A percentile compares a stretch with the other conserved stretches of the same genome.
phyloP scores from a whole-genome alignment of 495 filamentous ascomycete species.

The Hyaloscypha bicolor region DNA sequence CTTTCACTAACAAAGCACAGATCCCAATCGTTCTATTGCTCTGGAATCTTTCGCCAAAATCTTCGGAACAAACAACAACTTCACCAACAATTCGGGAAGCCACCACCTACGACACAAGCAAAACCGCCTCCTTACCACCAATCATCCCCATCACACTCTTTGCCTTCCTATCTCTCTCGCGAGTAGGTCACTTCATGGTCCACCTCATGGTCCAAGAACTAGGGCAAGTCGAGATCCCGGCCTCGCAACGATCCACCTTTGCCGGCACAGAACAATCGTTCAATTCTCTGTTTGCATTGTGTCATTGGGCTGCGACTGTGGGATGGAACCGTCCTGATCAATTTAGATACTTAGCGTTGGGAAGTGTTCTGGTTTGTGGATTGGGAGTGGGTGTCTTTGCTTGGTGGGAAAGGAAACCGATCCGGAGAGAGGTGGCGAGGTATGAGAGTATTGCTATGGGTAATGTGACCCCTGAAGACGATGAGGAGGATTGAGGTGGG shows the following conservation, averaged over 20 bases:
- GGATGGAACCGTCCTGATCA: slow-evolving; percentile 42
- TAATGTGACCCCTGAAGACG: slow-evolving; percentile 19
- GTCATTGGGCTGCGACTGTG: slow-evolving; percentile 41
- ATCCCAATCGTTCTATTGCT: slow-evolving; percentile 41
- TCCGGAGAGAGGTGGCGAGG: background rate
- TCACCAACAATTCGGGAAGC: background rate
- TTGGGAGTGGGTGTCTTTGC: slow-evolving; percentile 39
- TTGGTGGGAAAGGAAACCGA: slow-evolving; percentile 34
- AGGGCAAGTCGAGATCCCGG: slow-evolving; percentile 42
- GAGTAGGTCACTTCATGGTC: slow-evolving; percentile 43
- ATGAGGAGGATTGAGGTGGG: slow-evolving; percentile 19
- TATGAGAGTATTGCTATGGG: slow-evolving; percentile 32
- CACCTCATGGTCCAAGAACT: slow-evolving; percentile 46
- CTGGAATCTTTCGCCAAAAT: slow-evolving; percentile 37
- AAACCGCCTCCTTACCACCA: slow-evolving; percentile 1
- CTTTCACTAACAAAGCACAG: slow-evolving; percentile 22
- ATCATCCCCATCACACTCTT: slow-evolving; percentile 36
- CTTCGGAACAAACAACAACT: background rate
- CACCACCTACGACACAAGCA: slow-evolving; percentile 4
- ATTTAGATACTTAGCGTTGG: slow-evolving; percentile 43
- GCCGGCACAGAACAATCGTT: slow-evolving; percentile 46
- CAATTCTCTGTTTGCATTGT: slow-evolving; percentile 41
- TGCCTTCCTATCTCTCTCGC: slow-evolving; percentile 43
- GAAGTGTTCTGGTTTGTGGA: slow-evolving; percentile 37
- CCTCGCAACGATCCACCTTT: slow-evolving; percentile 41